Evolutionary conservation across 2,329 filamentous ascomycete genomes (phyloP).

Genomic region (Beauveria brongniartii): DNA sequence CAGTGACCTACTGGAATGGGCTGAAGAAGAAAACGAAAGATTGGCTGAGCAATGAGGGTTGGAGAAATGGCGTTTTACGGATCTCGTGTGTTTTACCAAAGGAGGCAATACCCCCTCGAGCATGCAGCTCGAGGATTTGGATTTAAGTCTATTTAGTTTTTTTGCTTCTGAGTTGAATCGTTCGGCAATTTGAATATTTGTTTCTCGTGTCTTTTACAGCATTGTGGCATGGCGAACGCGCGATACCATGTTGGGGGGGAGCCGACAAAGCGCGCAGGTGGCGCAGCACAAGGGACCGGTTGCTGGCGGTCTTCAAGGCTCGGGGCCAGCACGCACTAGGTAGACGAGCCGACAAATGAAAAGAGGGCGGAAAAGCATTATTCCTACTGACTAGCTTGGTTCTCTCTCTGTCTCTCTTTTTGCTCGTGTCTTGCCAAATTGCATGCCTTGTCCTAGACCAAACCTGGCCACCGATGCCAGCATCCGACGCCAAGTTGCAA

Average conservation of each 20-base stretch:
- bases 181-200: background rate
- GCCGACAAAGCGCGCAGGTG: background rate
- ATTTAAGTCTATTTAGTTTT: background rate
- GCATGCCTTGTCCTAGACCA: background rate
- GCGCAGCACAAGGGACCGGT: background rate
- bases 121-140: background rate
- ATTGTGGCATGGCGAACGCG: background rate
- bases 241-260: background rate
- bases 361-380: background rate
- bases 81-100: background rate
- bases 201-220: background rate
- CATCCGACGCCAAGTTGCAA: no score
- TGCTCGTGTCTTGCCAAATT: background rate
- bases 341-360: background rate
- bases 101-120: conserved; percentile 9
- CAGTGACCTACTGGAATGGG: background rate
- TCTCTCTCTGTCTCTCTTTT: no score
- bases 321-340: background rate
- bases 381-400: background rate
- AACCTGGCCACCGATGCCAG: no score
- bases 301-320: background rate
- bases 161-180: background rate
- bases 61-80: conserved; percentile 3
- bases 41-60: conserved; percentile 1
- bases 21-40: background rate